A percentile compares a stretch with the other conserved stretches of the same genome.
Evolutionary conservation across 1,284 basidiomycete species (phyloP).

Genomic region (Vanrija sp.): DNA sequence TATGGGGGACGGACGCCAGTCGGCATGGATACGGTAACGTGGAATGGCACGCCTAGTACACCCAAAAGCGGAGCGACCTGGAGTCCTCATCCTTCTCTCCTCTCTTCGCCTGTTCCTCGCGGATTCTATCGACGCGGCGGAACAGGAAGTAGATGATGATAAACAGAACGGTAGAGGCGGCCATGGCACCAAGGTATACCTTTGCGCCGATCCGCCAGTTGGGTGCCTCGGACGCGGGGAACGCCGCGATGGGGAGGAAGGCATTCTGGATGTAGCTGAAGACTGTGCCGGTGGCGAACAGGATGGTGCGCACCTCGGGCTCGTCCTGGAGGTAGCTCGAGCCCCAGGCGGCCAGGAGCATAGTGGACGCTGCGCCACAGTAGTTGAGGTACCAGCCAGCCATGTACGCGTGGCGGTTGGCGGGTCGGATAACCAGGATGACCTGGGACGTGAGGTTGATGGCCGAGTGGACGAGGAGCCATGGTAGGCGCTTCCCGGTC

Average conservation of each 20-base stretch:
- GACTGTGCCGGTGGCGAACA: conserved; percentile 11
- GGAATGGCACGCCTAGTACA: no score
- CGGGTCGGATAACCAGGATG: conserved; percentile 10
- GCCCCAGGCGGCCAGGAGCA: conserved; percentile 9
- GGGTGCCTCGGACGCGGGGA: conserved; percentile 9
- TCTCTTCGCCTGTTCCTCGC: no score
- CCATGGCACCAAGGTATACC: conserved; percentile 16
- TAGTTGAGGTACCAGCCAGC: conserved; percentile 15
- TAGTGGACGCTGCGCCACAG: conserved; percentile 6
- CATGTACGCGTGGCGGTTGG: conserved; percentile 3
- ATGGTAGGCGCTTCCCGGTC: conserved; percentile 11
- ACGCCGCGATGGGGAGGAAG: conserved; percentile 14
- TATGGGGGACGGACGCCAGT: no score
- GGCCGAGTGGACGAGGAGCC: conserved; percentile 4
- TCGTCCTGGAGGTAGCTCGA: conserved; percentile 6
- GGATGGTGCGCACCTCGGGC: conserved; percentile 8
- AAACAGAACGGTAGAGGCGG: conserved; percentile 1
- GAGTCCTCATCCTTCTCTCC: no score
- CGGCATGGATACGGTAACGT: no score
- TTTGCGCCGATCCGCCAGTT: conserved; percentile 14
- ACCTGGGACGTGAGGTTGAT: conserved; percentile 11
- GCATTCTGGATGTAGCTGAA: conserved; percentile 12
- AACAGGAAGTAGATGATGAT: conserved; percentile 1
- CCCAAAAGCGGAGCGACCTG: no score
- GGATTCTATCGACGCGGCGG: no score